Conservation (phyloP, 2,329 filamentous ascomycete species). For the Cercospora nicotianae region DNA sequence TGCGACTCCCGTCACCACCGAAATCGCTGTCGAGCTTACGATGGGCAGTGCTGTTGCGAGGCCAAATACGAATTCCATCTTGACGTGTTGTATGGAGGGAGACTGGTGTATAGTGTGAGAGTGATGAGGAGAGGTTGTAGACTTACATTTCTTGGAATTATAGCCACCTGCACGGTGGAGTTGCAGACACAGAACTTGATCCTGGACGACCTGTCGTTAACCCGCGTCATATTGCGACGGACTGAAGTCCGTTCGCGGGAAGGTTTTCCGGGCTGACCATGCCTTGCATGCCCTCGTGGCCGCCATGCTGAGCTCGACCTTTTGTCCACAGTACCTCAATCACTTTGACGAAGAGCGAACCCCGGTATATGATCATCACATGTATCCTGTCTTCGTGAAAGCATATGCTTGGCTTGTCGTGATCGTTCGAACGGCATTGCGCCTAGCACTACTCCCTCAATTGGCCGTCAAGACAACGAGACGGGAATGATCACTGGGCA, state of each 20-base stretch:
- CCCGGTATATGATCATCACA: too few species aligned
- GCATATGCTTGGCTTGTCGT: too few species aligned
- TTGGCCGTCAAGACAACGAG: too few species aligned
- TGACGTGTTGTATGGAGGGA: not conserved
- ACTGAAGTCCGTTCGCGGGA: slow-evolving; percentile 5
- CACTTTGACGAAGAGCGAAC: too few species aligned
- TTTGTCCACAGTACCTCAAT: not conserved
- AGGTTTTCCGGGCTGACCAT: not conserved
- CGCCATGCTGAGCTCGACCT: not conserved
- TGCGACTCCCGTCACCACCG: slow-evolving; percentile 53
- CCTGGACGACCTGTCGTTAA: slow-evolving; percentile 17
- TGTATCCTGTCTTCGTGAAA: too few species aligned
- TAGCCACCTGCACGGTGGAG: not conserved
- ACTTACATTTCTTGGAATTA: slow-evolving; percentile 11
- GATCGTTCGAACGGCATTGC: too few species aligned
- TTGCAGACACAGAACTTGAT: slow-evolving; percentile 13
- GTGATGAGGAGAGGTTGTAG: not conserved
- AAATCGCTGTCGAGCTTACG: slow-evolving; percentile 46
- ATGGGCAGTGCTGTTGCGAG: slow-evolving; percentile 39
- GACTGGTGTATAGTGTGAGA: not conserved
- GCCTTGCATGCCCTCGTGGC: not conserved
- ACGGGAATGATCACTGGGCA: too few species aligned
- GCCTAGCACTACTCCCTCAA: too few species aligned
- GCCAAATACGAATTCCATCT: slow-evolving; percentile 40
- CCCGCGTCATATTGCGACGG: slow-evolving; percentile 16